Conservation (phyloP, 2,329 filamentous ascomycete species). For the Diaporthe vexans region DNA sequence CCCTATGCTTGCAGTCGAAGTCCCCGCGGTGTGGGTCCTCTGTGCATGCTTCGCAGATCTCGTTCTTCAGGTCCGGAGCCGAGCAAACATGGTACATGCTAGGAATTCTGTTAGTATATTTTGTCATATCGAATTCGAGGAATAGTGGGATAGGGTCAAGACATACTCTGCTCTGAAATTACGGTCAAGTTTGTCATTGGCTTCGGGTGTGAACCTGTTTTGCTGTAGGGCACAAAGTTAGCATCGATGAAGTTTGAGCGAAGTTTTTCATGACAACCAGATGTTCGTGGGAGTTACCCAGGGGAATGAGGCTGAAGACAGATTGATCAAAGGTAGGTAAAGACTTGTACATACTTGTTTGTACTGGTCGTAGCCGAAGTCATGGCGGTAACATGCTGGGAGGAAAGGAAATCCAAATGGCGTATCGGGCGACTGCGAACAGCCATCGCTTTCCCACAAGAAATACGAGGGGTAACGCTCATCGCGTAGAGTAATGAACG, state of each 20-base stretch:
- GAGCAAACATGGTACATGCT: constrained; percentile 10
- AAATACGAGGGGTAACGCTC: neutral
- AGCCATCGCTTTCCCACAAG: constrained; percentile 20
- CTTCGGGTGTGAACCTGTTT: neutral
- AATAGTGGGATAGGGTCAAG: neutral
- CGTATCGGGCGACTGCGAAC: neutral
- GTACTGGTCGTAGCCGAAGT: constrained; percentile 18
- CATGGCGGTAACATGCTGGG: constrained; percentile 19
- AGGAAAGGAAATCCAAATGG: constrained; percentile 9
- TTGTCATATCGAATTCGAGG: neutral
- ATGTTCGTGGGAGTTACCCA: too few species aligned
- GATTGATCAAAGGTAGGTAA: neutral
- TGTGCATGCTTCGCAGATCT: constrained; percentile 4
- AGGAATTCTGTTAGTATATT: neutral
- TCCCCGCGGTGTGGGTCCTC: constrained; percentile 11
- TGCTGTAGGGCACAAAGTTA: neutral
- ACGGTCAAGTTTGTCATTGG: constrained; percentile 3
- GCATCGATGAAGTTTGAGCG: too few species aligned
- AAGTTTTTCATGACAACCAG: neutral
- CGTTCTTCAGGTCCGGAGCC: neutral
- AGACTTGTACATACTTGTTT: neutral
- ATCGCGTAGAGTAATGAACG: neutral
- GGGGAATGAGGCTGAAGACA: too few species aligned
- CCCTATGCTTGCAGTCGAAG: constrained; percentile 22
- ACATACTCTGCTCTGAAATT: constrained; percentile 22